These are phyloP conservation scores for Cercospora sp. DNA, from an alignment of 2,329 filamentous ascomycete species.

Conservation along the genomic window DNA sequence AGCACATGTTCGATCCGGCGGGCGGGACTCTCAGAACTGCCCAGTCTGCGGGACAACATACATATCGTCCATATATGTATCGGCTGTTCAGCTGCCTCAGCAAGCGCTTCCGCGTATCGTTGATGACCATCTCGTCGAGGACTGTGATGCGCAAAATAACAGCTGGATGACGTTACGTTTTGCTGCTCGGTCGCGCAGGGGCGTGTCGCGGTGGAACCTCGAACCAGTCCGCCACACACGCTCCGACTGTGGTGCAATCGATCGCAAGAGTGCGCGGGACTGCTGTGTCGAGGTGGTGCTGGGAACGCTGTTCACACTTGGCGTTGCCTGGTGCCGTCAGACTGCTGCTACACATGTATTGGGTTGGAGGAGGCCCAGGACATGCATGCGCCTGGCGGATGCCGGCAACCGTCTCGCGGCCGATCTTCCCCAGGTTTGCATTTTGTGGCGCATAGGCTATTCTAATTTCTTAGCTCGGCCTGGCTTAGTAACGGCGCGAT, in stretches of 20 bases:
- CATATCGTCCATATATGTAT: constrained; percentile 72
- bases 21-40: not conserved
- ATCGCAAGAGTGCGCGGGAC: not conserved
- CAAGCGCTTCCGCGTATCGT: constrained; percentile 54
- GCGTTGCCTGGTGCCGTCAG: not conserved
- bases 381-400: not conserved
- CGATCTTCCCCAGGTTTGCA: constrained; percentile 2
- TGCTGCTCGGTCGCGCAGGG: constrained; percentile 3
- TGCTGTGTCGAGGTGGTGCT: not conserved
- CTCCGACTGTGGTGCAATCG: not conserved
- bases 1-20: constrained; percentile 60
- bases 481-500: not conserved
- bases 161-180: constrained; percentile 4
- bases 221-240: not conserved
- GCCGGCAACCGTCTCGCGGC: not conserved
- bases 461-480: constrained; percentile 2
- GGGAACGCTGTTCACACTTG: not conserved
- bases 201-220: not conserved
- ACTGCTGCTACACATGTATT: not conserved
- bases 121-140: constrained; percentile 39
- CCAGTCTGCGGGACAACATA: constrained; percentile 49
- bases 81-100: constrained; percentile 67
- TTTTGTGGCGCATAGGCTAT: not conserved
- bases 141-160: not conserved
- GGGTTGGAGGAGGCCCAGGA: not conserved